Evolutionary conservation across 2,329 filamentous ascomycete species (phyloP).

Genomic region (Hypoxylon sp.): DNA sequence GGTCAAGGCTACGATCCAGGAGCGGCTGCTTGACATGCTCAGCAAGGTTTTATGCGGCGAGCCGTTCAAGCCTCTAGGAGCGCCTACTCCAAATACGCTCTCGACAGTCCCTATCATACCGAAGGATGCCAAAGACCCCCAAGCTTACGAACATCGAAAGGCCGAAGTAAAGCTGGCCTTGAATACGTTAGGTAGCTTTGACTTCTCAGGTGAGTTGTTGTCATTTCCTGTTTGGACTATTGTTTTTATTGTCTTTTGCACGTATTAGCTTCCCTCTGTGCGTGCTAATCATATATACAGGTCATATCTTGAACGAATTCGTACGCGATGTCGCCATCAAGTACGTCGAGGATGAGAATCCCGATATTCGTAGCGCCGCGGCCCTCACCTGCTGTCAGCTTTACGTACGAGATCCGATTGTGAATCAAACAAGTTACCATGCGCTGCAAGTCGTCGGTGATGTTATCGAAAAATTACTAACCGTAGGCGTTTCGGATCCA

Average conservation of each 20-base stretch:
- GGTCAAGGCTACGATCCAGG: constrained; percentile 91
- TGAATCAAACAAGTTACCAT: constrained; percentile 97
- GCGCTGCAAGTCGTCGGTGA: constrained; percentile 97
- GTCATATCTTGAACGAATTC: constrained; percentile 96
- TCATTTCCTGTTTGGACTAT: too few species aligned
- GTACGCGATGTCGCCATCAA: constrained; percentile 97
- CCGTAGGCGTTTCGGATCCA: constrained; percentile 91
- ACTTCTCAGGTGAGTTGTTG: constrained; percentile 71
- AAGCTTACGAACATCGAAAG: constrained; percentile 81
- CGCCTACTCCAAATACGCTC: constrained; percentile 83
- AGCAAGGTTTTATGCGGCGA: constrained; percentile 93
- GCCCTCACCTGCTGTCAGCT: constrained; percentile 97
- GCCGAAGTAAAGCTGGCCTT: constrained; percentile 91
- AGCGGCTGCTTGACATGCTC: constrained; percentile 91
- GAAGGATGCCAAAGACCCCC: constrained; percentile 85
- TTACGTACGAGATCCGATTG: constrained; percentile 95
- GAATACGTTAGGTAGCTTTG: constrained; percentile 96
- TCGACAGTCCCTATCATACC: constrained; percentile 82
- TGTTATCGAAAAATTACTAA: constrained; percentile 95
- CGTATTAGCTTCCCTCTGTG: neutral
- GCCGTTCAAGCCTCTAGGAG: constrained; percentile 90
- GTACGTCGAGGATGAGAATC: constrained; percentile 95
- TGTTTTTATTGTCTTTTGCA: too few species aligned
- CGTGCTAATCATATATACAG: constrained; percentile 45
- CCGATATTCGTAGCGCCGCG: constrained; percentile 91